Evolutionary conservation across 2,329 filamentous ascomycete species (phyloP).

Genomic region (Pyrenophora seminiperda): DNA sequence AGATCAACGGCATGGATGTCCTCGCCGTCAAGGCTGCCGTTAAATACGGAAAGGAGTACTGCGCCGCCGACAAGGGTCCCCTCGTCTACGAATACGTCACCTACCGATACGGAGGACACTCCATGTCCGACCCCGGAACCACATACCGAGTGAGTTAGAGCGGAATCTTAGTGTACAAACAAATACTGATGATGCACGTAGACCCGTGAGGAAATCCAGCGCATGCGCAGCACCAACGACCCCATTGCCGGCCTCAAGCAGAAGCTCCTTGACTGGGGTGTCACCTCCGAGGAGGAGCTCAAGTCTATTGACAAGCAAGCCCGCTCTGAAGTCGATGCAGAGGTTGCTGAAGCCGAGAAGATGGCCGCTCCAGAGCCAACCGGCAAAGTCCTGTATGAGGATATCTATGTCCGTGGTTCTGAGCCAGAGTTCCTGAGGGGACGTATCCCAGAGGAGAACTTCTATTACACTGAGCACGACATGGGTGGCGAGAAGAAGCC

Average conservation of each 20-base stretch:
- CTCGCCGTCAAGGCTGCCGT: constrained; percentile 97
- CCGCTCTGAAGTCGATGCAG: constrained; percentile 79
- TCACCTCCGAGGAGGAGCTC: constrained; percentile 90
- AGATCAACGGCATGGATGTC: constrained; percentile 99
- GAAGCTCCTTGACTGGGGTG: constrained; percentile 95
- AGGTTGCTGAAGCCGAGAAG: constrained; percentile 87
- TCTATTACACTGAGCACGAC: constrained; percentile 66
- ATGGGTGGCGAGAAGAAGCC: constrained; percentile 43
- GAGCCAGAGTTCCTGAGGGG: constrained; percentile 90
- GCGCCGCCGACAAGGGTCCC: constrained; percentile 81
- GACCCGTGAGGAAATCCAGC: constrained; percentile 98
- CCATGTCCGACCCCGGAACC: constrained; percentile 99
- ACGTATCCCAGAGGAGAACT: constrained; percentile 89
- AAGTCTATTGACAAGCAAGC: constrained; percentile 96
- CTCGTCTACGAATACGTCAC: constrained; percentile 98
- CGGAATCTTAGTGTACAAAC: neutral
- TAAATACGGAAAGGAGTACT: constrained; percentile 89
- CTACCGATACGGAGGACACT: constrained; percentile 99
- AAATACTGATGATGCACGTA: constrained; percentile 31
- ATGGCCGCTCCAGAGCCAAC: constrained; percentile 82
- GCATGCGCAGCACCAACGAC: constrained; percentile 98
- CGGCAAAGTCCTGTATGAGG: constrained; percentile 86
- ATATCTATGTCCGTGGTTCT: constrained; percentile 88
- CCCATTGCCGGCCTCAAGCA: constrained; percentile 97
- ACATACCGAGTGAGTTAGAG: constrained; percentile 73